phyloP scores from a whole-genome alignment of 2,329 filamentous ascomycete species.

The Trichoderma cornu-damae region DNA sequence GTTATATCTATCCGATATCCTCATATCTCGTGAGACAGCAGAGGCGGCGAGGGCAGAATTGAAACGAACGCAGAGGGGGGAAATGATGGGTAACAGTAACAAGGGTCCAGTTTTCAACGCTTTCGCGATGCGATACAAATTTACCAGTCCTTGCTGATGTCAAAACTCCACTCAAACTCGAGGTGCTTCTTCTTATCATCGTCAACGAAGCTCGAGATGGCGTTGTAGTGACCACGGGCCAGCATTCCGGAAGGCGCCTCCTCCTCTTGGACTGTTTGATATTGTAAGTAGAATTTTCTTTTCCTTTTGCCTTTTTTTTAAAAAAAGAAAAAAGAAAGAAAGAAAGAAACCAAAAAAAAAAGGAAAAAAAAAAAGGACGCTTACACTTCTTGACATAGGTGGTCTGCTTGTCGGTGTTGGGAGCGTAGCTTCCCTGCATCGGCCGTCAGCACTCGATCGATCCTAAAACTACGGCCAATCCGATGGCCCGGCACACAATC shows the following conservation, averaged over 20 bases:
- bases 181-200: slow-evolving; percentile 90
- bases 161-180: slow-evolving; percentile 91
- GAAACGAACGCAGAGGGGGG: slow-evolving; percentile 7
- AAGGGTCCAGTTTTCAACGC: neutral
- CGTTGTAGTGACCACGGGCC: slow-evolving; percentile 83
- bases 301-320: neutral
- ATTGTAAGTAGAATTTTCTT: slow-evolving; percentile 12
- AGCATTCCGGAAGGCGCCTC: slow-evolving; percentile 90
- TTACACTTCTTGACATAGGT: slow-evolving; percentile 88
- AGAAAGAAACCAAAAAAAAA: too few species aligned
- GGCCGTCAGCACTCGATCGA: slow-evolving; percentile 24
- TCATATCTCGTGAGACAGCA: slow-evolving; percentile 11
- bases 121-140: slow-evolving; percentile 15
- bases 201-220: slow-evolving; percentile 84
- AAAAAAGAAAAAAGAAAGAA: too few species aligned
- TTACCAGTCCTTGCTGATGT: slow-evolving; percentile 97
- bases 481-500: neutral
- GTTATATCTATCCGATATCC: neutral
- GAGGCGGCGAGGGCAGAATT: neutral
- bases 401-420: slow-evolving; percentile 82
- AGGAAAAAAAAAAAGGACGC: slow-evolving; percentile 33
- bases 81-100: too few species aligned
- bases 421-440: slow-evolving; percentile 78
- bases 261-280: slow-evolving; percentile 73
- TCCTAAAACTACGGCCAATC: neutral